Evolutionary conservation across 176 grass and related monocot species (phyloP).

Genomic region (Rhipidocladum racemiflorum): DNA sequence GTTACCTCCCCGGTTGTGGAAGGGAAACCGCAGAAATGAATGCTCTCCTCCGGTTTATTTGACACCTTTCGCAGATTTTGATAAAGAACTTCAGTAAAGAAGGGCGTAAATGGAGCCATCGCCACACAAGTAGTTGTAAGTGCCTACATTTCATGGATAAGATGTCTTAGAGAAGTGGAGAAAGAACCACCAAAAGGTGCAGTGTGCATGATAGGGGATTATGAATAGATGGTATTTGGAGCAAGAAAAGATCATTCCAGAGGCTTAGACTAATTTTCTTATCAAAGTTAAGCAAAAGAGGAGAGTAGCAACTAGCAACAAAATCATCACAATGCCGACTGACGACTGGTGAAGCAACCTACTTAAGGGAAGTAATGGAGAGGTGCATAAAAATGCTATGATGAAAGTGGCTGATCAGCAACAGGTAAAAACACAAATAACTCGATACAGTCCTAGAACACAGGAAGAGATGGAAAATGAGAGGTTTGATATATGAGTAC

Average conservation of each 20-base stretch:
- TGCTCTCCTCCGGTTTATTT: constrained; percentile 70
- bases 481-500: not conserved
- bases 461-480: not conserved
- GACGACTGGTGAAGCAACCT: not conserved
- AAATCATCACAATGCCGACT: not conserved
- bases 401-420: not conserved
- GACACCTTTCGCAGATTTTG: constrained; percentile 89
- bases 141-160: constrained; percentile 53
- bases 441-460: not conserved
- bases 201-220: not conserved
- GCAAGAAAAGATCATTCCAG: constrained; percentile 15
- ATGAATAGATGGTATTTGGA: constrained; percentile 7
- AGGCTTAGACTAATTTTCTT: not conserved
- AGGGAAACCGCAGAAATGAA: constrained; percentile 95
- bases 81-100: constrained; percentile 97
- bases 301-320: not conserved
- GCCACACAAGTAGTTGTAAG: constrained; percentile 84
- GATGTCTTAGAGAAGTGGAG: not conserved
- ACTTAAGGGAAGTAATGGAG: not conserved
- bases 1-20: constrained; percentile 74
- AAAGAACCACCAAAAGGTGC: constrained; percentile 26
- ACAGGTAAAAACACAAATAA: not conserved
- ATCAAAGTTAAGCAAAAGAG: constrained; percentile 15
- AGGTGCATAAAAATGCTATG: not conserved
- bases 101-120: constrained; percentile 98